Evolutionary conservation across 2,329 filamentous ascomycete species (phyloP).

Genomic region (Bipolaris sorokiniana): DNA sequence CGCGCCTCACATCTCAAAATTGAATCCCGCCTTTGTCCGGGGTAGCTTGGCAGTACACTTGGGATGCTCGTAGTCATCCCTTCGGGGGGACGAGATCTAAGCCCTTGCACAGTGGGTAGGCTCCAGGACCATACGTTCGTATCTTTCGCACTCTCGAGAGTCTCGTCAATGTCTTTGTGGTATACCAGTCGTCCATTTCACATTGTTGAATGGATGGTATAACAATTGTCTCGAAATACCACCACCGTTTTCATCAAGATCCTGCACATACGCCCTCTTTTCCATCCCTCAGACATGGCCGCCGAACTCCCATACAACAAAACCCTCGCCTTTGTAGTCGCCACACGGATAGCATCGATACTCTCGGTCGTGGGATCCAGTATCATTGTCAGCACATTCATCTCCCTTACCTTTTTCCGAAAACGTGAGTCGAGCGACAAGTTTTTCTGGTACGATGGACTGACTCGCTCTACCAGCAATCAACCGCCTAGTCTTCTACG

Average conservation of each 20-base stretch:
- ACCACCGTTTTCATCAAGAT: not conserved
- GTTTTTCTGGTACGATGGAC: not conserved
- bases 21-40: not conserved
- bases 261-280: not conserved
- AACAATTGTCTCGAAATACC: not conserved
- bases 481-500: constrained; percentile 83
- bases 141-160: not conserved
- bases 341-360: constrained; percentile 72
- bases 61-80: not conserved
- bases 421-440: constrained; percentile 56
- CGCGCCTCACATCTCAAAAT: not conserved
- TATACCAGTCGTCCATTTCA: not conserved
- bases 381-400: constrained; percentile 75
- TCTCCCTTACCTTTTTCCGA: constrained; percentile 71
- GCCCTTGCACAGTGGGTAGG: not conserved
- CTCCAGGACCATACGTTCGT: not conserved
- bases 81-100: not conserved
- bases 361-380: constrained; percentile 73
- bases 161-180: not conserved
- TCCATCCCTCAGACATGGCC: constrained; percentile 17
- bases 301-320: constrained; percentile 18
- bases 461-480: constrained; percentile 57
- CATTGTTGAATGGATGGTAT: not conserved
- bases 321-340: constrained; percentile 59
- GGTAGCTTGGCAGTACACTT: not conserved